Evolutionary conservation across 1,139 yeast species (phyloP).

Genomic region (Diutina mesorugosa): DNA sequence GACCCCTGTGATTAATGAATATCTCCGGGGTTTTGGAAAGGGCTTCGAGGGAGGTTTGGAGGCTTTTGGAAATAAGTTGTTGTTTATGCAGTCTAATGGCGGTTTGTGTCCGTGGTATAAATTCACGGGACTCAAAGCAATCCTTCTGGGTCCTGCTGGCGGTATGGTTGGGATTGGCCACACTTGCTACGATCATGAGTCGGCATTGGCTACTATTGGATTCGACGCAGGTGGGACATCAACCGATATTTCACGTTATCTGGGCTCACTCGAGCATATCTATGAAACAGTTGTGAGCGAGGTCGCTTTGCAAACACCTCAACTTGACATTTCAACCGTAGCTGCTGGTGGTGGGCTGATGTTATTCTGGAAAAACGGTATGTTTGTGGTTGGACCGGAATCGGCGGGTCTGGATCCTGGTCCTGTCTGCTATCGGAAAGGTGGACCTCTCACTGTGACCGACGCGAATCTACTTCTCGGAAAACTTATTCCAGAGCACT

Average conservation of each 20-base stretch:
- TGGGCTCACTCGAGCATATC: constrained; percentile 36
- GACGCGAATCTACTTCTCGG: constrained; percentile 43
- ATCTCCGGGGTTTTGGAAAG: constrained; percentile 41
- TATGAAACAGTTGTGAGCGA: constrained; percentile 44
- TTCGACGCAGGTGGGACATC: constrained; percentile 55
- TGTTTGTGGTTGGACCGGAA: constrained; percentile 43
- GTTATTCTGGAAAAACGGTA: constrained; percentile 34
- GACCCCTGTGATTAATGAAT: constrained; percentile 58
- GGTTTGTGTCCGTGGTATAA: constrained; percentile 35
- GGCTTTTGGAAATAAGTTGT: constrained; percentile 21
- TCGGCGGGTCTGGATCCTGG: constrained; percentile 48
- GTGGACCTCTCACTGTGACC: constrained; percentile 44
- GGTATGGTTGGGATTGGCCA: constrained; percentile 45
- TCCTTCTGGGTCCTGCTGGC: constrained; percentile 48
- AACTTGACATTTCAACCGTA: constrained; percentile 42
- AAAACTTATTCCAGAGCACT: constrained; percentile 32
- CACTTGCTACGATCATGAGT: constrained; percentile 30
- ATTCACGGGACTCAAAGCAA: constrained; percentile 38
- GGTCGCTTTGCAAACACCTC: constrained; percentile 43
- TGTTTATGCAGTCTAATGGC: constrained; percentile 52
- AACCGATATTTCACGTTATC: constrained; percentile 39
- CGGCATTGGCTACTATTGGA: constrained; percentile 35
- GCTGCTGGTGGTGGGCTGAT: constrained; percentile 54
- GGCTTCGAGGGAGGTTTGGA: constrained; percentile 37
- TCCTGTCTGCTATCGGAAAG: constrained; percentile 45